Conservation (phyloP, 2,329 filamentous ascomycete genomes). For the Fusarium sp. region DNA sequence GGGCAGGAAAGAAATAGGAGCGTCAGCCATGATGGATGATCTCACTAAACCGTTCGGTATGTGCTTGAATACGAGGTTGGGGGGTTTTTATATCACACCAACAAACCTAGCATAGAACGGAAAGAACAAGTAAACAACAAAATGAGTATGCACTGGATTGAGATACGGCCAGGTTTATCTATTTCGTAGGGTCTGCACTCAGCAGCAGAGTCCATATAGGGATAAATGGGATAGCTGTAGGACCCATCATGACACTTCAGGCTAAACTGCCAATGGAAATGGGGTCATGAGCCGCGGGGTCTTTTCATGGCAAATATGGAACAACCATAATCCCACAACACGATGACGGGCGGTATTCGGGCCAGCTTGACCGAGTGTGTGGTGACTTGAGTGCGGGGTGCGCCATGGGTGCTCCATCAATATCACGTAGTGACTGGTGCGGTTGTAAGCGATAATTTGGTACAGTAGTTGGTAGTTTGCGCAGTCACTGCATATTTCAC, state of each 20-base stretch:
- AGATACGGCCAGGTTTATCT: constrained; percentile 31
- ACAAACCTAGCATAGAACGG: not conserved
- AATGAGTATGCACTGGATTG: constrained; percentile 3
- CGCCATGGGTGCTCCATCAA: constrained; percentile 26
- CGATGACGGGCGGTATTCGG: constrained; percentile 15
- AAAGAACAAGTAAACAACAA: constrained; percentile 2
- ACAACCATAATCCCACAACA: not conserved
- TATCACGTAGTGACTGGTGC: constrained; percentile 36
- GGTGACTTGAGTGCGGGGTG: constrained; percentile 29
- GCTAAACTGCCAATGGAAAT: constrained; percentile 39
- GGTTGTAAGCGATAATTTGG: constrained; percentile 14
- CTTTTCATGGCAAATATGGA: not conserved
- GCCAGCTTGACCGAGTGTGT: constrained; percentile 24
- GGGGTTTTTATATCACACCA: constrained; percentile 12
- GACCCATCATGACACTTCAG: constrained; percentile 41
- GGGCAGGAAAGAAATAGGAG: constrained; percentile 73
- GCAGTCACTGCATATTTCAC: not conserved
- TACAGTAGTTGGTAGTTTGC: not conserved
- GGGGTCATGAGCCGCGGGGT: constrained; percentile 23
- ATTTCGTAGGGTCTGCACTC: constrained; percentile 10
- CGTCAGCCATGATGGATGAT: constrained; percentile 52
- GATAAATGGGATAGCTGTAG: constrained; percentile 37
- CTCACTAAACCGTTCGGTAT: constrained; percentile 6
- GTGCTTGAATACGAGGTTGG: not conserved
- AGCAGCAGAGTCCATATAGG: constrained; percentile 1